A percentile compares a stretch with the other conserved stretches of the same genome.
phyloP scores from a whole-genome alignment of 768 basidiomycete species.

The Amanita brunnescens region DNA sequence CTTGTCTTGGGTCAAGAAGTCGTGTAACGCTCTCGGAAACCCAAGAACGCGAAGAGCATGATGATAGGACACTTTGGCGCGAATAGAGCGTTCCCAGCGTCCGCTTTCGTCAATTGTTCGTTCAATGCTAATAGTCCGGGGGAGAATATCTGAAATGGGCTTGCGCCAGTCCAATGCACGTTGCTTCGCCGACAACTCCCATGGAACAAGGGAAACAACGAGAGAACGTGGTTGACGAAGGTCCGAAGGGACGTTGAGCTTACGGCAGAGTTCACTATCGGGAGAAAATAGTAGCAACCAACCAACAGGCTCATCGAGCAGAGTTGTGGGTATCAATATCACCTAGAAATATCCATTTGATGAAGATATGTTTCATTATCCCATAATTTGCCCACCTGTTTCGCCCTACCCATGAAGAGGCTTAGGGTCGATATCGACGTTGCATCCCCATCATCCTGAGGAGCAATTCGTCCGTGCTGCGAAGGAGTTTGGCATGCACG shows the following conservation, averaged over 20 bases:
- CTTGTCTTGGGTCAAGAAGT: constrained; percentile 31
- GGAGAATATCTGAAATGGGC: constrained; percentile 5
- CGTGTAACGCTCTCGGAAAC: constrained; percentile 39
- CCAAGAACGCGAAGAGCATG: constrained; percentile 33
- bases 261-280: constrained; percentile 22
- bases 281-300: constrained; percentile 49
- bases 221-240: constrained; percentile 22
- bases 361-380: too few species aligned
- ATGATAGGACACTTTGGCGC: constrained; percentile 22
- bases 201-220: constrained; percentile 40
- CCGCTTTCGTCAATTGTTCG: constrained; percentile 6
- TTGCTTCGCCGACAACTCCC: constrained; percentile 28
- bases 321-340: constrained; percentile 35
- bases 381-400: constrained; percentile 30
- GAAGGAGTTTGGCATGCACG: constrained; percentile 39
- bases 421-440: constrained; percentile 32
- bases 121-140: background rate
- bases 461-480: constrained; percentile 45
- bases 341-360: constrained; percentile 27
- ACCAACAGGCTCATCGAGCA: constrained; percentile 42
- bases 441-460: constrained; percentile 30
- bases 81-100: constrained; percentile 17
- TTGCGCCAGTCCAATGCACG: constrained; percentile 21
- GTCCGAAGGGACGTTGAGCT: constrained; percentile 34
- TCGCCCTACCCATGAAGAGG: constrained; percentile 35